Evolutionary conservation across 108 stramenopile species (phyloP), one percentile per base, ranked within the genome.

Genomic region (Fragilariopsis cylindrus): DNA sequence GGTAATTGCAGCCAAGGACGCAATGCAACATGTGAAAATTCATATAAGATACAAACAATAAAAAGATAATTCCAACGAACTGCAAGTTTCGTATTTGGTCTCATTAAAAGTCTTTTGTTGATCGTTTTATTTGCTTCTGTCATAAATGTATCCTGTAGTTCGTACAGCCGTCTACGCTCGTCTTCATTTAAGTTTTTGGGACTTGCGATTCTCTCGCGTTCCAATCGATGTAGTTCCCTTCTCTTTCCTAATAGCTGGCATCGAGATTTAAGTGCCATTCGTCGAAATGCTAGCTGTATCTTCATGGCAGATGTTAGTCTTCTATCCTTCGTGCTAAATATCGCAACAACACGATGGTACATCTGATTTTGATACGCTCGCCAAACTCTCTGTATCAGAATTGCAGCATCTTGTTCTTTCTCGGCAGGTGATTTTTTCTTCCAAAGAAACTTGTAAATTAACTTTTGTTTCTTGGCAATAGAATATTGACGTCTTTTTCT

Each of bases 11-110:
- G 65, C 56, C 63, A 76, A 11, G 93, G 93, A 50, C 82, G 69
- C 45, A 84, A 70, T 9, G 82, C 48, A 16, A 83, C 62, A 3
- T 80, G 77, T 12, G 86, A 56, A 57, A 92, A 74, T 57, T 94
- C 93, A 39, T 86, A 43, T 15, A 81, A 44, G 15, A 90, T 82
- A 52, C 89, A 87, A 30, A 72, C 46, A 15, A 90, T 72, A 65
- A 90, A 80, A 1, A 89, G 11, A 44, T 71, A 65, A 57, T 87
- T 91, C 93, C 93, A 94, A 42, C 56, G 15, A 16, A 91, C 82
- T 6, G 91, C 71, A 81, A 94, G 91, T n/a, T 72, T 60, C 3
- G 88, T 89, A 60, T 91, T 94, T 9, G 93, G 93, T 48, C 85
- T 78, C 47, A 94, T 47, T 58, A 93, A 57, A 21, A 86, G 44